Conservation (phyloP, 805 yeast species). For the Ogataea nakhonphanomensis region DNA sequence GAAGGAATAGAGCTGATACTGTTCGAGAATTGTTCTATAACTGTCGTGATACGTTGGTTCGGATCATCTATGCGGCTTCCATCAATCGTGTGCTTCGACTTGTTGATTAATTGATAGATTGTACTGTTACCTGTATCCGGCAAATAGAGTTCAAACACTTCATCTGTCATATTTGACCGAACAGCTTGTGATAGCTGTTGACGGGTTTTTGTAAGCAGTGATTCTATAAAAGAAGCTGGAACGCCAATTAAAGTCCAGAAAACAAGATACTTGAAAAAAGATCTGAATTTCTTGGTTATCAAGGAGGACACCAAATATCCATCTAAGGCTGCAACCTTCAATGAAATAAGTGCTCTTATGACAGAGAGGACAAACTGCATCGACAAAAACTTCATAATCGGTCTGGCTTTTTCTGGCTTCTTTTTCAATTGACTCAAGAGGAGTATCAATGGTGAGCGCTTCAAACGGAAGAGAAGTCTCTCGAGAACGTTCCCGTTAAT, state of each 20-base stretch:
- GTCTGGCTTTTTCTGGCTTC: constrained; percentile 10
- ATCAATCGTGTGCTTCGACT: constrained; percentile 11
- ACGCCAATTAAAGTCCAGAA: constrained; percentile 83
- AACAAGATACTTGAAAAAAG: constrained; percentile 58
- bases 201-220: constrained; percentile 61
- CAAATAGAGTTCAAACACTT: constrained; percentile 65
- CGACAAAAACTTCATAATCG: constrained; percentile 30
- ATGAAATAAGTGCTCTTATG: constrained; percentile 66
- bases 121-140: constrained; percentile 68
- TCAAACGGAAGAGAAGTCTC: constrained; percentile 3
- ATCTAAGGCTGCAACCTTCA: constrained; percentile 82
- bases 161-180: constrained; percentile 60
- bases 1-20: constrained; percentile 75
- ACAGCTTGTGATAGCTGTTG: constrained; percentile 54
- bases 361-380: constrained; percentile 60
- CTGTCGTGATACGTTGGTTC: constrained; percentile 80
- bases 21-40: constrained; percentile 67
- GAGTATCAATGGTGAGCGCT: constrained; percentile 19
- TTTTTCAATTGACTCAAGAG: constrained; percentile 17
- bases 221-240: constrained; percentile 80
- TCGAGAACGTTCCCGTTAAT: background rate
- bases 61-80: constrained; percentile 55
- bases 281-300: constrained; percentile 63
- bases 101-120: constrained; percentile 66
- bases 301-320: constrained; percentile 81